Evolutionary conservation across 768 basidiomycete genomes (phyloP).

Genomic region (Lentinula detonsa): DNA sequence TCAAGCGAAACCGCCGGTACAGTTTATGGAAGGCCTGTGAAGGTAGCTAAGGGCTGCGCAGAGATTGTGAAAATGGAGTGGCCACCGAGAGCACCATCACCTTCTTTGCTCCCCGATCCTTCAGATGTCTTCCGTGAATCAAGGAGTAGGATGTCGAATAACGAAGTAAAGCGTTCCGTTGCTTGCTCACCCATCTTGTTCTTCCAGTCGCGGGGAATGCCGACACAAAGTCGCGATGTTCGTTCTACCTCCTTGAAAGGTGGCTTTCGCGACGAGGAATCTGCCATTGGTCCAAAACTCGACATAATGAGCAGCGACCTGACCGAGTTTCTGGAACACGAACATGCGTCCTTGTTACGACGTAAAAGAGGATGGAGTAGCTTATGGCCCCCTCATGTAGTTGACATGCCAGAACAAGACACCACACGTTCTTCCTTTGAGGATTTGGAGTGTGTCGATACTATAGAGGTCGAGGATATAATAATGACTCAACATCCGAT

Average conservation of each 20-base stretch:
- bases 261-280: background rate
- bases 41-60: background rate
- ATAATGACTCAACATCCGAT: background rate
- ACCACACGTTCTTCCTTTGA: background rate
- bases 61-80: background rate
- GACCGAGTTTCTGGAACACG: background rate
- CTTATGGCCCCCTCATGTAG: background rate
- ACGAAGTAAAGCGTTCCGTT: background rate
- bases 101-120: background rate
- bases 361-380: background rate
- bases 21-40: background rate
- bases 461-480: background rate
- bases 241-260: background rate
- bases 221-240: background rate
- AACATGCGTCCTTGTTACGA: background rate
- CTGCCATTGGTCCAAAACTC: background rate
- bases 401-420: background rate
- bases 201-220: background rate
- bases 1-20: background rate
- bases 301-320: background rate
- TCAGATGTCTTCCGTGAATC: background rate
- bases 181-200: background rate
- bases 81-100: background rate
- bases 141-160: background rate
- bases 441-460: background rate